Base-by-base conservation (phyloP, 2,329 filamentous ascomycete genomes). In the Fusarium denticulatum region DNA sequence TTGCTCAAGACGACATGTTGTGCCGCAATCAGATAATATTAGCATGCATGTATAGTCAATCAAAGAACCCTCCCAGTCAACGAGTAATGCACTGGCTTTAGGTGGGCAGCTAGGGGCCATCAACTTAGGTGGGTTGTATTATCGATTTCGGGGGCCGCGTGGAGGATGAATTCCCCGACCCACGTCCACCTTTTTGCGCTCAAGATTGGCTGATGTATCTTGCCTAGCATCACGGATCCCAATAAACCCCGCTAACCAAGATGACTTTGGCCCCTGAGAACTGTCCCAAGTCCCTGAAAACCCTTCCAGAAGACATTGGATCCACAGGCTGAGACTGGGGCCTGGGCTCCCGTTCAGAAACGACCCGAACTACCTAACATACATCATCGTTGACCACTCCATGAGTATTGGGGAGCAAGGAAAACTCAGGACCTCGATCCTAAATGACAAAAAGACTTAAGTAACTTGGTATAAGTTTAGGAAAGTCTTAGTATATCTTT, bases 221-320 rank as follows among this genome's bases (percentile, higher is more conserved):
- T 37, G 46, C 49, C 45, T 67, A 58, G 61, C 49, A 58, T 53
- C 52, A 71, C 57, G 26, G 42, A 63, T 65, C n/a, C 32, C 26
- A 28, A 36, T 24, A 36, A 36, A 39, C 62, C 72, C 71, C 71
- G 64, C 62, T 39, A 49, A 30, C 37, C 37, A 58, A 50, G 40
- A 20, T 34, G 52, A 14, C 24, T 37, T 53, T 49, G 52, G 40
- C 67, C 71, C 71, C 67, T 74, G 71, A 73, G 52, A 66, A 52
- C 67, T 59, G 67, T 61, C 46, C 52, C 46, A 26, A 69, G 46
- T 58, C 71, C 61, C 63, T 69, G 59, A 74, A 72, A 68, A 49
- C 53, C 67, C 63, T 73, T 73, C 71, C 52, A 73, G 71, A 73
- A 73, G 70, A 37, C n/a, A 57, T 37, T 37, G 36, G 16, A 37